A percentile compares a stretch with the other conserved stretches of the same genome.
Conservation (phyloP, 2,329 filamentous ascomycete genomes). For the Monosporascus ibericus region DNA sequence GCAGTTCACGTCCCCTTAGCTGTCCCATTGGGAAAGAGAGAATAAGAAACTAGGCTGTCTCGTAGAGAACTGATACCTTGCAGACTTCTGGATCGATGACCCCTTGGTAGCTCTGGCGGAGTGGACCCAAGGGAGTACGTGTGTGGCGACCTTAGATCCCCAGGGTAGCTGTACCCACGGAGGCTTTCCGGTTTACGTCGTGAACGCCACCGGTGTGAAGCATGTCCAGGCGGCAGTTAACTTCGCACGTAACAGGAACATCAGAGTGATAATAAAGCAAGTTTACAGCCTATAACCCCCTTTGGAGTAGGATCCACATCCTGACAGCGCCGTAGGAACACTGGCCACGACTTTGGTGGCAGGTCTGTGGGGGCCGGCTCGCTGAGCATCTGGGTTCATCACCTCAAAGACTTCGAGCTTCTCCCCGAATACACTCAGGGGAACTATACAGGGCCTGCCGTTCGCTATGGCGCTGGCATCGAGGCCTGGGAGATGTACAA, state of each 20-base stretch:
- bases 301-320: conserved; percentile 1
- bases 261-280: conserved; percentile 31
- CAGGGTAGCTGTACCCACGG: conserved; percentile 27
- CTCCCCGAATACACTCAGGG: conserved; percentile 25
- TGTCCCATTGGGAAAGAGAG: too few species aligned
- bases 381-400: conserved; percentile 43
- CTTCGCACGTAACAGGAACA: conserved; percentile 28
- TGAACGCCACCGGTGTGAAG: conserved; percentile 29
- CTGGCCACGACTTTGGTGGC: conserved; percentile 40
- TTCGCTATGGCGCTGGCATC: conserved; percentile 31
- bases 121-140: conserved; percentile 29
- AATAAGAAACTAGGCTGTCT: not conserved
- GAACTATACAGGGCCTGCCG: conserved; percentile 28
- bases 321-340: conserved; percentile 36
- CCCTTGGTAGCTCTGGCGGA: conserved; percentile 23
- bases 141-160: conserved; percentile 15
- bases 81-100: conserved; percentile 25
- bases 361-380: conserved; percentile 40
- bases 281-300: not conserved
- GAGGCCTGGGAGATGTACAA: conserved; percentile 28
- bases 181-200: conserved; percentile 28
- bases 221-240: conserved; percentile 29
- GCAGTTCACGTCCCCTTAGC: too few species aligned
- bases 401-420: conserved; percentile 35
- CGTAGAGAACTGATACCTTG: not conserved